Percentiles rank a stretch among this genome's conserved stretches.
phyloP scores from a whole-genome alignment of 257 asterid genomes.

The Rhazya stricta region DNA sequence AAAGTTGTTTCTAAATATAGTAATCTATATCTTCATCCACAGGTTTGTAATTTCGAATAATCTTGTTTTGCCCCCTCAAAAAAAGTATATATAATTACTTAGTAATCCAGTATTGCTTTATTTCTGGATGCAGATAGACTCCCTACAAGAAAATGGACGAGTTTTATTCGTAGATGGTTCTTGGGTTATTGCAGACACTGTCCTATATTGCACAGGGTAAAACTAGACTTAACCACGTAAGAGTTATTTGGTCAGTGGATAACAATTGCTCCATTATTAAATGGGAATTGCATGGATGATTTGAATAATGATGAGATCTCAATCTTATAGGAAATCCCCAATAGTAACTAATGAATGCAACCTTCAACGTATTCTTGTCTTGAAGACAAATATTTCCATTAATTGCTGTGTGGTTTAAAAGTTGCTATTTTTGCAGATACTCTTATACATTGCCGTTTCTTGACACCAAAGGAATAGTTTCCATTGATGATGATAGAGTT shows the following conservation, averaged over 20 bases:
- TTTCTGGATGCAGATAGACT: conserved; percentile 52
- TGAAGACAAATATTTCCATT: neutral
- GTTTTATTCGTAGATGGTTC: conserved; percentile 64
- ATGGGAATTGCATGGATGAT: neutral
- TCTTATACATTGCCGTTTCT: conserved; percentile 85
- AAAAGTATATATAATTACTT: neutral
- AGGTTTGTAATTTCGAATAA: conserved; percentile 35
- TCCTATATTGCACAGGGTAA: conserved; percentile 89
- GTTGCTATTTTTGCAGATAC: no score
- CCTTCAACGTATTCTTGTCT: neutral
- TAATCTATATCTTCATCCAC: conserved; percentile 53
- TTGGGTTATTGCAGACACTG: conserved; percentile 55
- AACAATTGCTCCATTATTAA: no score
- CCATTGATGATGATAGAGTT: conserved; percentile 70
- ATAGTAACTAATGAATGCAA: no score
- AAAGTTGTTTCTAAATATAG: conserved; percentile 57
- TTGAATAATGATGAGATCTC: neutral
- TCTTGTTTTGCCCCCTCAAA: no score
- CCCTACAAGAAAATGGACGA: conserved; percentile 64
- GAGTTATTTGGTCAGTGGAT: no score
- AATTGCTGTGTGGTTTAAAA: no score
- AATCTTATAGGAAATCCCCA: no score
- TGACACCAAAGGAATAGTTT: conserved; percentile 87
- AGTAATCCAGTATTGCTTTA: no score
- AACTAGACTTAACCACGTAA: no score